phyloP scores from a whole-genome alignment of 768 basidiomycete genomes.

The Mycena vulgaris region DNA sequence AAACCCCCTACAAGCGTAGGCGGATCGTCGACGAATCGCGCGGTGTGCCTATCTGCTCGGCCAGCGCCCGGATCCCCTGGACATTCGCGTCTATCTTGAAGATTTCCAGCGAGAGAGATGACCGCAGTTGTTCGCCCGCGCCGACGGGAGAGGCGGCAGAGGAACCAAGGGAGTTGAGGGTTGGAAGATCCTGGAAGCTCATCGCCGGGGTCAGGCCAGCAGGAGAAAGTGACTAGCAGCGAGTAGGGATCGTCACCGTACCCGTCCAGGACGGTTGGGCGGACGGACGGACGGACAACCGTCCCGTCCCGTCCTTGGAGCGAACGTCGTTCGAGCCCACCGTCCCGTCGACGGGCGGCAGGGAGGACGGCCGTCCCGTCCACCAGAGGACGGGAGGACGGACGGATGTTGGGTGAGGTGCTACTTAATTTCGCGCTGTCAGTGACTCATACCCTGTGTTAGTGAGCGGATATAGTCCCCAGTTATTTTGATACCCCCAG shows the following conservation, averaged over 20 bases:
- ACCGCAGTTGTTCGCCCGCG: background rate
- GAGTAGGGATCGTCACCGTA: background rate
- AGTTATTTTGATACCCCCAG: no score
- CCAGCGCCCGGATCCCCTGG: background rate
- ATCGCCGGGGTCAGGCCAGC: background rate
- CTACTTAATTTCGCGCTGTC: no score
- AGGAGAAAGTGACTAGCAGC: background rate
- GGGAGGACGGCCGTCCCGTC: no score
- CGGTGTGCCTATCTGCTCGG: background rate
- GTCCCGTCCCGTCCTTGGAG: no score
- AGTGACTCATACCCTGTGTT: no score
- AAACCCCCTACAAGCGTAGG: background rate
- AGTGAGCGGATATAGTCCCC: no score
- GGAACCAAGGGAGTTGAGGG: background rate
- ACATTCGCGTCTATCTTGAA: constrained; percentile 16
- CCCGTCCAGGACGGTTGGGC: no score
- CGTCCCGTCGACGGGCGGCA: no score
- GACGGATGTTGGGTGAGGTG: no score
- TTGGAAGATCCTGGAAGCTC: constrained; percentile 5
- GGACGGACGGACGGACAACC: no score
- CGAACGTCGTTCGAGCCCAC: no score
- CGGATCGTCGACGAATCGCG: constrained; percentile 6
- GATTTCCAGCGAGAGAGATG: constrained; percentile 6
- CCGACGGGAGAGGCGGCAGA: background rate
- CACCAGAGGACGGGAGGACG: no score